Evolutionary conservation across 2,329 filamentous ascomycete genomes (phyloP).

Genomic region (Aspergillus ochraceus): DNA sequence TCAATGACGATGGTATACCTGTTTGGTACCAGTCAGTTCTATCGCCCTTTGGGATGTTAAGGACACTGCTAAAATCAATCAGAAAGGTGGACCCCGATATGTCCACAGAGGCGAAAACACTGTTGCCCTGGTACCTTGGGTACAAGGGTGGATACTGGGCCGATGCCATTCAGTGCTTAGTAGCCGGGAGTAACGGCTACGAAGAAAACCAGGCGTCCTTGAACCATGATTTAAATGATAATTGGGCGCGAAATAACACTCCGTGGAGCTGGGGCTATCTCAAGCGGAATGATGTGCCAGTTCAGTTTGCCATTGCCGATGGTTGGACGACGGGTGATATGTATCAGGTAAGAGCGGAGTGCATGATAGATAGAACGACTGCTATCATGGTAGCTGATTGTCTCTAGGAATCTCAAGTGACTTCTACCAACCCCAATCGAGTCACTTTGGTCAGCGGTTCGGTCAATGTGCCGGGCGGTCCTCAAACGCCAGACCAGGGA

Average conservation of each 20-base stretch:
- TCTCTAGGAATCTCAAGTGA: constrained; percentile 49
- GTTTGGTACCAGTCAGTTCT: constrained; percentile 50
- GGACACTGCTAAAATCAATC: background rate
- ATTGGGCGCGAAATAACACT: constrained; percentile 56
- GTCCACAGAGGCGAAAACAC: constrained; percentile 43
- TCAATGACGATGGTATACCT: constrained; percentile 46
- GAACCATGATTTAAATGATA: constrained; percentile 54
- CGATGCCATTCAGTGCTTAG: constrained; percentile 57
- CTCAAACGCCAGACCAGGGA: constrained; percentile 44
- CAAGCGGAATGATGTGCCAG: constrained; percentile 53
- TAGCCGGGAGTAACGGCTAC: constrained; percentile 55
- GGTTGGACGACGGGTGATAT: constrained; percentile 58
- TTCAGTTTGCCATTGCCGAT: constrained; percentile 57
- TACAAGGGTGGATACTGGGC: constrained; percentile 53
- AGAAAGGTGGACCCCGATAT: constrained; percentile 41
- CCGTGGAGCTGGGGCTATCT: constrained; percentile 56
- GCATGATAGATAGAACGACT: background rate
- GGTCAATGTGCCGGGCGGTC: constrained; percentile 52
- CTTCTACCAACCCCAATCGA: constrained; percentile 55
- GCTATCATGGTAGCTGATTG: background rate
- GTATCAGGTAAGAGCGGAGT: constrained; percentile 46
- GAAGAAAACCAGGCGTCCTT: constrained; percentile 53
- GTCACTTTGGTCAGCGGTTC: constrained; percentile 53
- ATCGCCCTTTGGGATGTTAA: background rate
- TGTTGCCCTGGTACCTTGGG: constrained; percentile 58